Conservation (phyloP, 345 rosid genomes). For the Boechera divaricarpa region DNA sequence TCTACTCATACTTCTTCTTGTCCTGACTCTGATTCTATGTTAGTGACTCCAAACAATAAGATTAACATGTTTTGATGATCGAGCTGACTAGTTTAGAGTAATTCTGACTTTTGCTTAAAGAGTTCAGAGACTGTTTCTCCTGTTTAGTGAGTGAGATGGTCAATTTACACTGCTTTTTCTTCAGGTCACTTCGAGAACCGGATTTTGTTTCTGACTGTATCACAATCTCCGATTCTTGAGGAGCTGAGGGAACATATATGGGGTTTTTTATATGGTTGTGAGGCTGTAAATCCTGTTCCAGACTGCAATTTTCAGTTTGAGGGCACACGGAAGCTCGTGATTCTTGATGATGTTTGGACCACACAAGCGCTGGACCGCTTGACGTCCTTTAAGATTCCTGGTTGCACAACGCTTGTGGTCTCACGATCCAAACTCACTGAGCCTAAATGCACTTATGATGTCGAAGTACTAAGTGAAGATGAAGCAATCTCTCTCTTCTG, state of each 20-base stretch:
- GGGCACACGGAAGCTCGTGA: slow-evolving; percentile 53
- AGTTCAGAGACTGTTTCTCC: too few species aligned
- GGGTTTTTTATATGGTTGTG: slow-evolving; percentile 51
- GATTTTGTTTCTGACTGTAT: slow-evolving; percentile 76
- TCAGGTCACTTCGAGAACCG: slow-evolving; percentile 61
- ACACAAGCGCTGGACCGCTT: slow-evolving; percentile 61
- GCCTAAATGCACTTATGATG: slow-evolving; percentile 52
- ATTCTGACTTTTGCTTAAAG: too few species aligned
- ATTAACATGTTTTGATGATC: too few species aligned
- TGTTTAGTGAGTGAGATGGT: neutral
- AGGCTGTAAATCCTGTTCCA: slow-evolving; percentile 46
- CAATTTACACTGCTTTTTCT: neutral
- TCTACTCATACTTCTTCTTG: neutral
- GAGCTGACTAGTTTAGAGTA: too few species aligned
- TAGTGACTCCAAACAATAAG: too few species aligned
- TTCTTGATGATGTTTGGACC: slow-evolving; percentile 93
- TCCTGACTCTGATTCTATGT: neutral
- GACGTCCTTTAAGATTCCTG: slow-evolving; percentile 49
- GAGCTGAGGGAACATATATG: slow-evolving; percentile 52
- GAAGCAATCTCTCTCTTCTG: slow-evolving; percentile 78
- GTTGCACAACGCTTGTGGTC: slow-evolving; percentile 75
- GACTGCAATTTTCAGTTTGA: slow-evolving; percentile 49
- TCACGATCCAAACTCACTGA: slow-evolving; percentile 69
- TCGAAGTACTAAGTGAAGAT: slow-evolving; percentile 66
- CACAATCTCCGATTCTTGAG: slow-evolving; percentile 79